Conservation (phyloP, 1,284 basidiomycete species). For the Stereum hirsutum region DNA sequence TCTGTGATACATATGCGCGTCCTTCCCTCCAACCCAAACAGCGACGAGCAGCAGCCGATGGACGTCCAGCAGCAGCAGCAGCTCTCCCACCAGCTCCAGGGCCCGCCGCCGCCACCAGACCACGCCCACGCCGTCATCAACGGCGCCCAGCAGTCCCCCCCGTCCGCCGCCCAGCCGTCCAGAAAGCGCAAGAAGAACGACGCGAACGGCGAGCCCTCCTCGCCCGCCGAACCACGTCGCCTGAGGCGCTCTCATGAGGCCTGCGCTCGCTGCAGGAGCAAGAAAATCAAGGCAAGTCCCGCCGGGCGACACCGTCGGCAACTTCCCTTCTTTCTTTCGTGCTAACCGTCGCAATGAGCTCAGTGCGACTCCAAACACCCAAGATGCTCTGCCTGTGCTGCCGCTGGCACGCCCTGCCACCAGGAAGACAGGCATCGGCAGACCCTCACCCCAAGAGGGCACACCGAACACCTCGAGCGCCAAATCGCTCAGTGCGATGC, state of each 20-base stretch:
- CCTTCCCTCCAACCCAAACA: conserved; percentile 32
- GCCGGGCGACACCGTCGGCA: conserved; percentile 78
- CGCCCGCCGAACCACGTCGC: conserved; percentile 61
- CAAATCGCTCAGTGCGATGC: conserved; percentile 67
- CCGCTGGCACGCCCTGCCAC: conserved; percentile 67
- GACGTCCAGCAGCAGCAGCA: conserved; percentile 21
- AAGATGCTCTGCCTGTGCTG: conserved; percentile 71
- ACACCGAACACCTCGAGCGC: conserved; percentile 70
- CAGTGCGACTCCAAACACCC: conserved; percentile 86
- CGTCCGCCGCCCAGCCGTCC: conserved; percentile 14
- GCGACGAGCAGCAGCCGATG: too few relatives aligned
- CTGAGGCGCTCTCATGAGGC: conserved; percentile 80
- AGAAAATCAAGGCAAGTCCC: conserved; percentile 90
- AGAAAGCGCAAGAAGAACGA: conserved; percentile 53
- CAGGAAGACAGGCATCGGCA: conserved; percentile 80
- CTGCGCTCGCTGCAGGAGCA: conserved; percentile 81
- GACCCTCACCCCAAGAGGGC: conserved; percentile 71
- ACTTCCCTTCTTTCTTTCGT: conserved; percentile 40
- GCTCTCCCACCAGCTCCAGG: conserved; percentile 42
- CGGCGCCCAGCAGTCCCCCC: conserved; percentile 25
- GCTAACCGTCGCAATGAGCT: not conserved
- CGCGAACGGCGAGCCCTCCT: conserved; percentile 34
- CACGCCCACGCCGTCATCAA: too few relatives aligned
- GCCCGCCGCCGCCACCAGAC: not conserved
- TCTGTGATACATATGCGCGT: conserved; percentile 38